Percentiles rank a stretch among this genome's conserved stretches.
phyloP scores from a whole-genome alignment of 1,284 basidiomycete genomes.

The Takashimella koratensis region DNA sequence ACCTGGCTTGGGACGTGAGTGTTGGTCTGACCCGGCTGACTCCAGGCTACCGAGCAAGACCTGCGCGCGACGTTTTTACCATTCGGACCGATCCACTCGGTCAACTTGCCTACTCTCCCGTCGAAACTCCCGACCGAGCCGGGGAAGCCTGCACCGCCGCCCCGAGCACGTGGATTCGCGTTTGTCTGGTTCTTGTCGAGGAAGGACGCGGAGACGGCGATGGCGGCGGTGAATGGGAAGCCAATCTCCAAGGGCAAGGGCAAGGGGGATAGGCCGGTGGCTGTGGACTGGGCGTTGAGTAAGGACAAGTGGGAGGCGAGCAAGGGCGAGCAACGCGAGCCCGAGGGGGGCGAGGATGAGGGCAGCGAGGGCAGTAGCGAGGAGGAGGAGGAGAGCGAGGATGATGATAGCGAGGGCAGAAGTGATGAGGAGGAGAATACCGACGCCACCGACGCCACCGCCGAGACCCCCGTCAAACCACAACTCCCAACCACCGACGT shows the following conservation, averaged over 20 bases:
- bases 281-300: constrained; percentile 94
- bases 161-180: constrained; percentile 77
- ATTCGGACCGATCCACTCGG: constrained; percentile 80
- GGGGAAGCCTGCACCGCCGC: constrained; percentile 40
- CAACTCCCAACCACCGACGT: constrained; percentile 71
- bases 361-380: constrained; percentile 39
- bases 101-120: constrained; percentile 66
- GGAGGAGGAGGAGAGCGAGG: constrained; percentile 18
- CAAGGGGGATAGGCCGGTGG: constrained; percentile 59
- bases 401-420: constrained; percentile 23
- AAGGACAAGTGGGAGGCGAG: constrained; percentile 84
- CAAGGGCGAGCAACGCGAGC: constrained; percentile 50
- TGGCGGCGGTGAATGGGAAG: constrained; percentile 79
- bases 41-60: constrained; percentile 75
- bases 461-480: constrained; percentile 61
- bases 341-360: constrained; percentile 50
- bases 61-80: constrained; percentile 83
- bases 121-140: constrained; percentile 50
- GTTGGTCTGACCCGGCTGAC: not conserved
- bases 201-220: constrained; percentile 79
- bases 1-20: constrained; percentile 67
- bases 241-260: constrained; percentile 55
- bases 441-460: constrained; percentile 50
- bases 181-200: constrained; percentile 92
- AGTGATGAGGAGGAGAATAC: constrained; percentile 44